Percentiles rank a stretch among this genome's conserved stretches.
Conservation (phyloP, 192 early-diverging fungal species). For the Chytriomyces sp. region DNA sequence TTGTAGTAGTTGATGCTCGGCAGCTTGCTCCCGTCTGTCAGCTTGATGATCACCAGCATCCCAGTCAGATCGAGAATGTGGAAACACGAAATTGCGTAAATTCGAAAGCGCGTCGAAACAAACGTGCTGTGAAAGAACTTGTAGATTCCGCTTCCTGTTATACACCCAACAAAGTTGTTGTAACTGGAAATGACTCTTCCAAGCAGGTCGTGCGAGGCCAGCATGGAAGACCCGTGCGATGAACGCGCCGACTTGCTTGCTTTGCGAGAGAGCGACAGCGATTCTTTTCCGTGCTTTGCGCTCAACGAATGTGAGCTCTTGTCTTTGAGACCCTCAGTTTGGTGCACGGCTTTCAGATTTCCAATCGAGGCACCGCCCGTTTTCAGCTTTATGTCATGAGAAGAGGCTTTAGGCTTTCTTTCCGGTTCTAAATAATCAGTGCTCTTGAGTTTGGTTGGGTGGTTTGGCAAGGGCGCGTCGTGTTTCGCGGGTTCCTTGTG, state of each 20-base stretch:
- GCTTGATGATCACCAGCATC: background rate
- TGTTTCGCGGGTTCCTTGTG: too few relatives aligned
- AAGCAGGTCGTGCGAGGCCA: background rate
- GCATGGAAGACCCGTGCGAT: slow-evolving; percentile 2
- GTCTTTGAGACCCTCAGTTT: too few relatives aligned
- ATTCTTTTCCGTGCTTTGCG: too few relatives aligned
- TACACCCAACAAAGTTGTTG: background rate
- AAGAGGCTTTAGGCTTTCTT: too few relatives aligned
- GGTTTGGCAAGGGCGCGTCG: too few relatives aligned
- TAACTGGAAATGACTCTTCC: background rate
- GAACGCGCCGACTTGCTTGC: background rate
- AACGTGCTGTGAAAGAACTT: background rate
- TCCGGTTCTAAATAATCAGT: too few relatives aligned
- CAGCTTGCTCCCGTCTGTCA: background rate
- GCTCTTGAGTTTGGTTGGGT: too few relatives aligned
- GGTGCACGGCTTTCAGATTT: too few relatives aligned
- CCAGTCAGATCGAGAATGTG: background rate
- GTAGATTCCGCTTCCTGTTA: background rate
- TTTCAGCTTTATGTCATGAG: too few relatives aligned
- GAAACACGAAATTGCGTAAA: slow-evolving; percentile 14
- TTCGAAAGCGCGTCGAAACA: slow-evolving; percentile 7
- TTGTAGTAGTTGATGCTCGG: slow-evolving; percentile 25
- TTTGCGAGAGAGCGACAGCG: background rate
- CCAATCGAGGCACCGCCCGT: too few relatives aligned
- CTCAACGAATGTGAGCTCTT: too few relatives aligned